These are phyloP conservation scores for Eucalyptus grandis DNA, from an alignment of 345 rosid genomes.

Conservation along the genomic window DNA sequence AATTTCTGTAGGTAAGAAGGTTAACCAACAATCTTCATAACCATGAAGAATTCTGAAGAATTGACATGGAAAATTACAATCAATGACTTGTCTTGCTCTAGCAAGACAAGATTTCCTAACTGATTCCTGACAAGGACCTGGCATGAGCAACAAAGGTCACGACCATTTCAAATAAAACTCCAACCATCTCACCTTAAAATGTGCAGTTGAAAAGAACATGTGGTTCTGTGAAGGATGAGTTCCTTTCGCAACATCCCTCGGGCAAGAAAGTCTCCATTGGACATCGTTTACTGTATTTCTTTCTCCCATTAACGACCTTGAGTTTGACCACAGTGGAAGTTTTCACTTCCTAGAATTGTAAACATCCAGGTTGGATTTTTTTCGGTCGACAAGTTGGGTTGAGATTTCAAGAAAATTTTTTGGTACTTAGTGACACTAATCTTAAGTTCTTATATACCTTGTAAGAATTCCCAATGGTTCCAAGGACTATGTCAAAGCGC, in stretches of 20 bases:
- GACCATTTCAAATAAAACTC: neutral
- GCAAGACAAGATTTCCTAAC: neutral
- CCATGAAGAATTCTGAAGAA: neutral
- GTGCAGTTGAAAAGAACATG: neutral
- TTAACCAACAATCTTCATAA: neutral
- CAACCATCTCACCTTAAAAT: neutral
- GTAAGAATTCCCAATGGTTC: neutral
- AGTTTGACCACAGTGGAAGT: neutral
- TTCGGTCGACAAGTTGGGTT: neutral
- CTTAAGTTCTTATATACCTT: neutral
- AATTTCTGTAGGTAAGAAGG: neutral
- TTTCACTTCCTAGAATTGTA: neutral
- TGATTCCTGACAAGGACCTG: neutral
- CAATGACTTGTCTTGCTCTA: neutral
- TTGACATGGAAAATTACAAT: neutral
- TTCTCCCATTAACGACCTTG: neutral
- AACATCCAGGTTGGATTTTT: neutral
- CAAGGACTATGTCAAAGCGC: neutral
- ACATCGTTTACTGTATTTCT: neutral
- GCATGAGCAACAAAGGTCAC: neutral
- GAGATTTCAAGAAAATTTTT: neutral
- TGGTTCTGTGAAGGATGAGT: neutral
- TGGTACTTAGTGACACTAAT: neutral
- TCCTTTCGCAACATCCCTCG: neutral
- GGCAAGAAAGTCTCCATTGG: neutral